Base-by-base conservation (phyloP, 2,329 filamentous ascomycete species). In the Acarospora socialis region DNA sequence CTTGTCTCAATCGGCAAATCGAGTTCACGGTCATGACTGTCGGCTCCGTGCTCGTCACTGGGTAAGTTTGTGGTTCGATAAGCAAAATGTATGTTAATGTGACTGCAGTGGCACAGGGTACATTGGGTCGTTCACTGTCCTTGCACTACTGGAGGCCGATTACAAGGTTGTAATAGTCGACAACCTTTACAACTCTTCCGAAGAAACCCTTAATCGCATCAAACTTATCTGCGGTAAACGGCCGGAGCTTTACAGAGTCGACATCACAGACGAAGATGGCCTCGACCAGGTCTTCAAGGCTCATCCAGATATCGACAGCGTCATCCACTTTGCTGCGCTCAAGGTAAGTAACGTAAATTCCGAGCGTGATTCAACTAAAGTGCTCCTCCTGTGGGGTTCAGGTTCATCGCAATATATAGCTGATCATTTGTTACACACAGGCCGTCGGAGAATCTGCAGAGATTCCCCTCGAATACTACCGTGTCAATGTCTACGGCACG, bases 101-200 rank as follows among this genome's bases (percentile, higher is more conserved):
- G 35, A 10, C 28, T 23, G 38, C 55, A 94, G 90, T 70, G 90
- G 90, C 52, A 93, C 86, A 44, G 90, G 90, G 65, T 98, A 98
- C 69, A 98, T 98, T 60, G 90, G 90, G 56, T 95, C 87, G 30
- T 95, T 95, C 68, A 98, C 90, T 40, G 68, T 81, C 35, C 76
- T 98, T 31, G 78, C 84, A 33, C 81, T 98, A 16, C 81, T 98
- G 46, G 70, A 94, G 54, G 81, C 90, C 52, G 86, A 77, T 57
- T 95, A 95, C 70, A 77, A 95, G 57, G 90, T 98, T 42, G 80
- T 98, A 55, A 83, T 98, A 43, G 77, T 90, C 45, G 90, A 98
- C 65, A 95, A 76, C 61, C 73, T 95, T 45, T 93, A 92, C 77
- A 98, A 98, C 63, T 94, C 90, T 29, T 93, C 81, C 39, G 68